phyloP scores from a whole-genome alignment of 208 protist species.

The Phytomonas sp. region DNA sequence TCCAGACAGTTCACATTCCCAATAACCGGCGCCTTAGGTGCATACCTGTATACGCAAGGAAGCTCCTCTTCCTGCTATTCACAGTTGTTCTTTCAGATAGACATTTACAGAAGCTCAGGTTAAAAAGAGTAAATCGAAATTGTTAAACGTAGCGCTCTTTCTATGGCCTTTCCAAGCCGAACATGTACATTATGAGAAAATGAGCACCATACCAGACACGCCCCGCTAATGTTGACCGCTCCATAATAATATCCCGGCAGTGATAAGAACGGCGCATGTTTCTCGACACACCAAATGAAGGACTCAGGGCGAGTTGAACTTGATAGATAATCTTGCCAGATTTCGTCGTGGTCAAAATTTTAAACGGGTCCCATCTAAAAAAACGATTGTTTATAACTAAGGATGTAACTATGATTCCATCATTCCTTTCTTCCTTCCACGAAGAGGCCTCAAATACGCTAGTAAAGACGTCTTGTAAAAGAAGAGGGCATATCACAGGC shows the following conservation, averaged over 20 bases:
- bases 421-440: slow-evolving; percentile 5
- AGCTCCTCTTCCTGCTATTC: neutral
- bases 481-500: neutral
- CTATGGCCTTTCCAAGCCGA: slow-evolving; percentile 22
- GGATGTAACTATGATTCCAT: slow-evolving; percentile 16
- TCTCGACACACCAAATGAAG: slow-evolving; percentile 17
- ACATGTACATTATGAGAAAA: slow-evolving; percentile 38
- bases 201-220: slow-evolving; percentile 57
- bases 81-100: neutral
- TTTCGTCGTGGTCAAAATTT: slow-evolving; percentile 11
- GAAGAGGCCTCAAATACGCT: slow-evolving; percentile 12
- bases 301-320: slow-evolving; percentile 23
- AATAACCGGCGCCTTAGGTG: neutral
- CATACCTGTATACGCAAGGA: neutral
- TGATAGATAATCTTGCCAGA: slow-evolving; percentile 21
- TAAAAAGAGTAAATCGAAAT: neutral
- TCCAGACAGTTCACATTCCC: neutral
- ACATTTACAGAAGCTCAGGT: neutral
- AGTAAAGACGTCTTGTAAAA: slow-evolving; percentile 27
- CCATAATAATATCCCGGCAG: slow-evolving; percentile 42
- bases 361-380: slow-evolving; percentile 42
- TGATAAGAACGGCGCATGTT: slow-evolving; percentile 40
- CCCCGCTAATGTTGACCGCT: slow-evolving; percentile 27
- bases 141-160: neutral
- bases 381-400: slow-evolving; percentile 62